Conservation (phyloP, 2,329 filamentous ascomycete species). For the Xylaria sp. region DNA sequence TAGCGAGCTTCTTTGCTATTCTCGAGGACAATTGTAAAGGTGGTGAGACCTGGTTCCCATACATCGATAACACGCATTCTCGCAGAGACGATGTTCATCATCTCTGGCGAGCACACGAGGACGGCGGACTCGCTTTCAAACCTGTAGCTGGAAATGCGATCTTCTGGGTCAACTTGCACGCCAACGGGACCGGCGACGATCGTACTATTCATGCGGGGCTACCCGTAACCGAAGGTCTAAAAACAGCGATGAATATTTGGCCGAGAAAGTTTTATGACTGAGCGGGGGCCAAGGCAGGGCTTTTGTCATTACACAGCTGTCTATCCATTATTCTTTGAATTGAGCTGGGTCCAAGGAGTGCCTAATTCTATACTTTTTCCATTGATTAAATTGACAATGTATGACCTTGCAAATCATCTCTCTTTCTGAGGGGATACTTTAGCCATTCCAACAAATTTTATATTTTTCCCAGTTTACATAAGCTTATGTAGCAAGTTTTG, state of each 20-base stretch:
- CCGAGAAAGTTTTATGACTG: conserved; percentile 46
- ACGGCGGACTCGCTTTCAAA: conserved; percentile 55
- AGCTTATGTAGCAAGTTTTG: not conserved
- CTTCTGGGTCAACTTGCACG: conserved; percentile 59
- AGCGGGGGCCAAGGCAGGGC: not conserved
- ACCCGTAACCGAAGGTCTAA: conserved; percentile 53
- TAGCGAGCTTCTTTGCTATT: conserved; percentile 57
- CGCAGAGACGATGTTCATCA: conserved; percentile 32
- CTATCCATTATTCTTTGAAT: not conserved
- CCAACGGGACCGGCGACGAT: conserved; percentile 55
- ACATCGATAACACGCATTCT: conserved; percentile 41
- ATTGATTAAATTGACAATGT: not conserved
- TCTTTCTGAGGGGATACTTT: not conserved
- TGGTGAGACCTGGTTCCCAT: conserved; percentile 57
- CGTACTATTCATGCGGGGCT: conserved; percentile 56
- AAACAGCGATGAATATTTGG: conserved; percentile 62
- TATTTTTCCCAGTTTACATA: not conserved
- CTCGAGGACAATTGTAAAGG: conserved; percentile 54
- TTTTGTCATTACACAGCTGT: not conserved
- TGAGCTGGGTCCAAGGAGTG: not conserved
- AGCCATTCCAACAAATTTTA: not conserved
- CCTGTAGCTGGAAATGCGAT: conserved; percentile 57
- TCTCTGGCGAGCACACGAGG: conserved; percentile 53
- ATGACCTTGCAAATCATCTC: conserved; percentile 3
- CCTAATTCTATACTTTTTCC: not conserved